A percentile compares a stretch with the other conserved stretches of the same genome.
phyloP scores from a whole-genome alignment of 2,329 filamentous ascomycete genomes.

The Sporothrix dimorphospora region DNA sequence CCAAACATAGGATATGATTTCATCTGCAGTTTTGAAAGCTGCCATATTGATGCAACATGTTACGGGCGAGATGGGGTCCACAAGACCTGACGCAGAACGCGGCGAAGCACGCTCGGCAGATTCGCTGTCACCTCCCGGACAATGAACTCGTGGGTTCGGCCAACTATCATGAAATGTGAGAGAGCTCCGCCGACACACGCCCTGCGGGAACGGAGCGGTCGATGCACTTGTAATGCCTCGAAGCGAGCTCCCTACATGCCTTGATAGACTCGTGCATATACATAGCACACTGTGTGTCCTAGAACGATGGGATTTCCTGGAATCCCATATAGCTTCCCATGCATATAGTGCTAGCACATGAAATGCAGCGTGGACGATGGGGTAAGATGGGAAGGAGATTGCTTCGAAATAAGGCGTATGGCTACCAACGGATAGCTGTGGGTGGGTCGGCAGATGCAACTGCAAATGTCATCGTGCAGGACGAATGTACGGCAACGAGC shows the following conservation, averaged over 20 bases:
- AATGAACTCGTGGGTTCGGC: not conserved
- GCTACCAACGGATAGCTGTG: not conserved
- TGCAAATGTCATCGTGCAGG: slow-evolving; percentile 20
- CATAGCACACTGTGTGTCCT: too few relatives aligned
- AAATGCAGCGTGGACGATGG: not conserved
- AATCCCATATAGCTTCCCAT: slow-evolving; percentile 16
- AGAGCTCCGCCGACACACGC: not conserved
- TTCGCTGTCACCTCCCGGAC: not conserved
- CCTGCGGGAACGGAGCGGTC: not conserved
- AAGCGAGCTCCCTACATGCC: slow-evolving; percentile 6
- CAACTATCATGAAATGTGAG: not conserved
- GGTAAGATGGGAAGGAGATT: not conserved
- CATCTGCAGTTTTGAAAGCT: not conserved
- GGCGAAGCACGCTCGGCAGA: not conserved
- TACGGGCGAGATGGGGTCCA: not conserved
- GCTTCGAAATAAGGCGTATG: not conserved
- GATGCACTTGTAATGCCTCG: not conserved
- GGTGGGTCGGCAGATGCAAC: slow-evolving; percentile 16
- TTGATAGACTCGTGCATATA: not conserved
- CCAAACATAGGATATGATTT: not conserved
- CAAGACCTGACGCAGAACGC: not conserved
- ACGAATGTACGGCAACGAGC: not conserved
- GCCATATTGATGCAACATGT: not conserved
- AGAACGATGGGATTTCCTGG: not conserved
- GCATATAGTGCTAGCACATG: slow-evolving; percentile 9